phyloP scores from a whole-genome alignment of 1,139 yeast species.

The Suhomyces ambrosiae region DNA sequence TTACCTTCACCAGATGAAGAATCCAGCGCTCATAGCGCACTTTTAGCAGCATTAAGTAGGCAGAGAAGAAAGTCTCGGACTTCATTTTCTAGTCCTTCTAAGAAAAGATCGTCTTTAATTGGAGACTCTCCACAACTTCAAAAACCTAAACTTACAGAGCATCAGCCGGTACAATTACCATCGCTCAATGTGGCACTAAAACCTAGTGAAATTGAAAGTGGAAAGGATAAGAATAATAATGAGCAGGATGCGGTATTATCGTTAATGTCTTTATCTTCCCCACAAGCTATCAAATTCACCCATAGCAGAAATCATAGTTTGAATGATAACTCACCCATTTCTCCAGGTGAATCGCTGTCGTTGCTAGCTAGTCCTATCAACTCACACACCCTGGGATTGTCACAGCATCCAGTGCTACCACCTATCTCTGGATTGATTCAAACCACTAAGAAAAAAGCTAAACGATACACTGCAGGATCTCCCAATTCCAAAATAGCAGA shows the following conservation, averaged over 20 bases:
- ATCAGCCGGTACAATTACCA: conserved; percentile 25
- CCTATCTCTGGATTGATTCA: conserved; percentile 31
- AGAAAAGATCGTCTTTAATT: conserved; percentile 11
- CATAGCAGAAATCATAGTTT: conserved; percentile 39
- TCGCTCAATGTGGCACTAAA: conserved; percentile 33
- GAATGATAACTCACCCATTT: conserved; percentile 25
- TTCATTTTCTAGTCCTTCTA: conserved; percentile 18
- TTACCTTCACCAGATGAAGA: conserved; percentile 43
- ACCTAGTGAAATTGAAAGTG: conserved; percentile 9
- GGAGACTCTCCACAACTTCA: conserved; percentile 2
- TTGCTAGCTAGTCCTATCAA: conserved; percentile 26
- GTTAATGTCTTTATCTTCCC: conserved; percentile 48
- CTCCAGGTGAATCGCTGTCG: conserved; percentile 22
- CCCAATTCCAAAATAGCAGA: conserved; percentile 10
- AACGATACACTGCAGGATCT: conserved; percentile 4
- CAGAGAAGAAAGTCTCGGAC: conserved; percentile 28
- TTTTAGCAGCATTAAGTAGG: conserved; percentile 43
- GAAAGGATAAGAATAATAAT: conserved; percentile 18
- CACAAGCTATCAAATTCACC: conserved; percentile 37
- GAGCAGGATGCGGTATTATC: conserved; percentile 51
- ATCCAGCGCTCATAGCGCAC: conserved; percentile 47
- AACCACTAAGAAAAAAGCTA: conserved; percentile 4
- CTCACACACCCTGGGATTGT: conserved; percentile 12
- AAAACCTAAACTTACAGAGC: not conserved
- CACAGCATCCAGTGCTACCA: conserved; percentile 28